A percentile compares a stretch with the other conserved stretches of the same genome.
Evolutionary conservation across 768 basidiomycete species (phyloP).

Genomic region (Mycena rebaudengoi): DNA sequence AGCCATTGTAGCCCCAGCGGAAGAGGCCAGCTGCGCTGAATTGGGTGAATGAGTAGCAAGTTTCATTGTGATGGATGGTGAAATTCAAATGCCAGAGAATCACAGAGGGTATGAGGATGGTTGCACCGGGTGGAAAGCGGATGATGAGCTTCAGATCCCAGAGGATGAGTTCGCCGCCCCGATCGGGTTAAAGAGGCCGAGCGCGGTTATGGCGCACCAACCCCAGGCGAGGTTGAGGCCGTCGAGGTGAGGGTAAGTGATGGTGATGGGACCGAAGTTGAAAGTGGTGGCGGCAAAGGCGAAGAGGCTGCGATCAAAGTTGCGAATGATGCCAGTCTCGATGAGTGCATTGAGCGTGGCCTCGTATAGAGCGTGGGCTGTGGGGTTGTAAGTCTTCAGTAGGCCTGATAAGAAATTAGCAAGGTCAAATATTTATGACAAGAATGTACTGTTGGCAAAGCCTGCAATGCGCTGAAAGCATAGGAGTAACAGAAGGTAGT

Average conservation of each 20-base stretch:
- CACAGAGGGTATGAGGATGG: conserved; percentile 34
- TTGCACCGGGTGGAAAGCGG: too few relatives aligned
- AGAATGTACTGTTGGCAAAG: not conserved
- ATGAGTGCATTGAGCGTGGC: not conserved
- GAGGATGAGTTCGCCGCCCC: conserved; percentile 35
- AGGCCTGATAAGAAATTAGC: not conserved
- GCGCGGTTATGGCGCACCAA: not conserved
- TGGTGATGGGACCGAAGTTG: not conserved
- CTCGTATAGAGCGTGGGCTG: not conserved
- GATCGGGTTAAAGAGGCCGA: conserved; percentile 32
- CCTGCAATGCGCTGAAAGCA: not conserved
- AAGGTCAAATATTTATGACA: too few relatives aligned
- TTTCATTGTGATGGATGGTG: conserved; percentile 13
- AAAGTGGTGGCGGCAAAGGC: not conserved
- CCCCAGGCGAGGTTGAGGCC: not conserved
- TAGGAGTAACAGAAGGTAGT: not conserved
- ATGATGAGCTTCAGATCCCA: conserved; percentile 31
- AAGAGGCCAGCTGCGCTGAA: conserved; percentile 31
- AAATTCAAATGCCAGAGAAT: conserved; percentile 28
- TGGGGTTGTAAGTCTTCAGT: not conserved
- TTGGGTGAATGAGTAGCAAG: conserved; percentile 28
- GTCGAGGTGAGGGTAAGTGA: not conserved
- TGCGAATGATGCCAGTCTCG: not conserved
- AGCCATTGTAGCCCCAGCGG: conserved; percentile 32
- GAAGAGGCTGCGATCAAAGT: not conserved